A percentile compares a stretch with the other conserved stretches of the same genome.
phyloP scores from a whole-genome alignment of 179 eudicot genomes.

The Silene noctiflora region DNA sequence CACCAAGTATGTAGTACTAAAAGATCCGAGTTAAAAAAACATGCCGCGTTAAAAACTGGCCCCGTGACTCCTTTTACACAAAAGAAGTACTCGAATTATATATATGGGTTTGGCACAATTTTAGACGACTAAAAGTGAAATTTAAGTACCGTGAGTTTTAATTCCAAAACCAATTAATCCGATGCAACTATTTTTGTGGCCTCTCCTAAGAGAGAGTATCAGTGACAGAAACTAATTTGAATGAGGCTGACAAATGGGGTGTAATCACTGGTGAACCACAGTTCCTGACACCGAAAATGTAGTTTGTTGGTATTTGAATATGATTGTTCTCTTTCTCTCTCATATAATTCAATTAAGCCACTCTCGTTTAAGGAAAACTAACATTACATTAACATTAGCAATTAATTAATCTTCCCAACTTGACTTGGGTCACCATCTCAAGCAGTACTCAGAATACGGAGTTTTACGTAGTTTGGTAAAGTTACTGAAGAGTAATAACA shows the following conservation, averaged over 20 bases:
- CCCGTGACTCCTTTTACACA: neutral
- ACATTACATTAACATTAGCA: conserved; percentile 1
- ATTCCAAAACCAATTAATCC: conserved; percentile 6
- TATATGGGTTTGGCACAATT: too few relatives aligned
- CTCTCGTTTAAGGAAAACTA: neutral
- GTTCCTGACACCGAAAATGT: conserved; percentile 30
- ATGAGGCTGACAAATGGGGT: conserved; percentile 19
- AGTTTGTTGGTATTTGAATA: conserved; percentile 33
- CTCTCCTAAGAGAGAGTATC: neutral
- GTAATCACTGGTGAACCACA: conserved; percentile 25
- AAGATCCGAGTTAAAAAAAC: neutral
- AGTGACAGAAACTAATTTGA: conserved; percentile 8
- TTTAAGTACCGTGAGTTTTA: neutral
- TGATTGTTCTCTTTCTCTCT: conserved; percentile 16
- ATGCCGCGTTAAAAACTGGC: neutral
- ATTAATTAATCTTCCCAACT: neutral
- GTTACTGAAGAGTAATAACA: neutral
- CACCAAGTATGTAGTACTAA: neutral
- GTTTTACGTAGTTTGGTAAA: neutral
- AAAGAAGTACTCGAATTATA: neutral
- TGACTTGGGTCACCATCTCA: conserved; percentile 17
- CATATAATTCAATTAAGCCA: conserved; percentile 21
- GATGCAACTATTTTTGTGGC: neutral
- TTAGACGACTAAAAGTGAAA: too few relatives aligned
- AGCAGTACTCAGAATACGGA: too few relatives aligned